Conservation (phyloP, 371 early-diverging fungal species). For the Neoconidiobolus thromboides region DNA sequence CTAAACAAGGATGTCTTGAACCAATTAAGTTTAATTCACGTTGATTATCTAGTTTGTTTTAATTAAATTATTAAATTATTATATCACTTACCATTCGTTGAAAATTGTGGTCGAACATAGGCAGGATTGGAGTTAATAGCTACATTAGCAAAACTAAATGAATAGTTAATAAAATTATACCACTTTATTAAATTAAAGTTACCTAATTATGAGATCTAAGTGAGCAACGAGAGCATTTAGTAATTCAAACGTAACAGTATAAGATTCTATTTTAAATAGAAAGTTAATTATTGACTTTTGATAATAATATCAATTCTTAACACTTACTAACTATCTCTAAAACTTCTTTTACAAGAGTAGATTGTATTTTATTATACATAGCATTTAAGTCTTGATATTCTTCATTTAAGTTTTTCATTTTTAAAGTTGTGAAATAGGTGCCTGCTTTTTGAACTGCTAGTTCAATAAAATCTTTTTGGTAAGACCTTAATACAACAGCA, state of each 20-base stretch:
- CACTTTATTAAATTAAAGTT: conserved; percentile 1
- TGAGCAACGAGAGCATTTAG: conserved; percentile 59
- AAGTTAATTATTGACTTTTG: too few species aligned
- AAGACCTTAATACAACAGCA: conserved; percentile 32
- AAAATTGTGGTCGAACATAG: conserved; percentile 60
- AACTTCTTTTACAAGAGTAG: conserved; percentile 61
- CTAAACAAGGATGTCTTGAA: conserved; percentile 88
- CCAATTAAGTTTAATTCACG: conserved; percentile 39
- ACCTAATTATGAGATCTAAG: conserved; percentile 67
- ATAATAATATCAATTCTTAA: too few species aligned
- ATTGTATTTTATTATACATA: conserved; percentile 48
- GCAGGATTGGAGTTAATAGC: conserved; percentile 49
- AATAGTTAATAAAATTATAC: not conserved
- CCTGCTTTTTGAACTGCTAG: conserved; percentile 80
- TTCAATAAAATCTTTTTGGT: conserved; percentile 55
- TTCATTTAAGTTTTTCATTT: conserved; percentile 33
- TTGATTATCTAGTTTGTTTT: conserved; percentile 3
- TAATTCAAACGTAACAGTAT: conserved; percentile 56
- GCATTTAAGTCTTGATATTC: conserved; percentile 24
- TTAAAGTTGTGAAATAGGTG: conserved; percentile 61
- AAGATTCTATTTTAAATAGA: conserved; percentile 14
- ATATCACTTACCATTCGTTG: conserved; percentile 9
- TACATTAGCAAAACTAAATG: conserved; percentile 62
- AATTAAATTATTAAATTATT: too few species aligned
- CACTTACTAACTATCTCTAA: conserved; percentile 47